Conservation (phyloP, 108 stramenopile genomes). For the Phaeodactylum tricornutum region DNA sequence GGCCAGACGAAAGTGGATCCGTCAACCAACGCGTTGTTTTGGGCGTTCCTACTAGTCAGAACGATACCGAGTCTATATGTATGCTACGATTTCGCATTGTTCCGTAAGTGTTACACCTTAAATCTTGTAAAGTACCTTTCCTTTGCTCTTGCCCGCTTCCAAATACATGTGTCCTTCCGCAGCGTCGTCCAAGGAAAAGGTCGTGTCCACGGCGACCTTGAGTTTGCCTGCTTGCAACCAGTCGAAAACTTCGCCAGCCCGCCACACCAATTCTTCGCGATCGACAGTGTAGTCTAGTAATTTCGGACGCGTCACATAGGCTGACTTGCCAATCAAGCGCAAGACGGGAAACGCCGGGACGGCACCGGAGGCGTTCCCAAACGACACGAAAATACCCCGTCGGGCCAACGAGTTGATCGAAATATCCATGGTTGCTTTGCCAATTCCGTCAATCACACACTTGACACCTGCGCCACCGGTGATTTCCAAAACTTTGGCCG, state of each 20-base stretch:
- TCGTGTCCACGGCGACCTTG: conserved; percentile 55
- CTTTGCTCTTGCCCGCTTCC: conserved; percentile 67
- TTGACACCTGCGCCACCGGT: conserved; percentile 66
- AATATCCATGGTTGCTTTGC: conserved; percentile 69
- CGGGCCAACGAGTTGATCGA: conserved; percentile 60
- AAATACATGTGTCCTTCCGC: conserved; percentile 66
- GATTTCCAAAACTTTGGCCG: conserved; percentile 46
- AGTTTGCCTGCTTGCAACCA: conserved; percentile 69
- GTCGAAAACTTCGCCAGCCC: conserved; percentile 58
- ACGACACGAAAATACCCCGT: conserved; percentile 75
- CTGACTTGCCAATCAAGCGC: conserved; percentile 55
- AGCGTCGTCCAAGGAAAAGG: conserved; percentile 54
- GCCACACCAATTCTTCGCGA: conserved; percentile 52
- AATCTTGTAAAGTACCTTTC: conserved; percentile 66
- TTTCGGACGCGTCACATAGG: conserved; percentile 76
- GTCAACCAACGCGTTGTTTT: too few species aligned
- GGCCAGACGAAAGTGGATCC: too few species aligned
- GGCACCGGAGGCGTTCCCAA: conserved; percentile 83
- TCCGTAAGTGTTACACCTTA: too few species aligned
- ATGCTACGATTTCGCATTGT: too few species aligned
- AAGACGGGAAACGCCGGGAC: conserved; percentile 78
- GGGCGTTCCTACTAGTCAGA: too few species aligned
- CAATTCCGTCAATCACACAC: conserved; percentile 78
- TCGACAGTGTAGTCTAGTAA: conserved; percentile 62
- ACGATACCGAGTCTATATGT: too few species aligned